Evolutionary conservation across 2,329 filamentous ascomycete genomes (phyloP).

Genomic region (Nothopassalora personata): DNA sequence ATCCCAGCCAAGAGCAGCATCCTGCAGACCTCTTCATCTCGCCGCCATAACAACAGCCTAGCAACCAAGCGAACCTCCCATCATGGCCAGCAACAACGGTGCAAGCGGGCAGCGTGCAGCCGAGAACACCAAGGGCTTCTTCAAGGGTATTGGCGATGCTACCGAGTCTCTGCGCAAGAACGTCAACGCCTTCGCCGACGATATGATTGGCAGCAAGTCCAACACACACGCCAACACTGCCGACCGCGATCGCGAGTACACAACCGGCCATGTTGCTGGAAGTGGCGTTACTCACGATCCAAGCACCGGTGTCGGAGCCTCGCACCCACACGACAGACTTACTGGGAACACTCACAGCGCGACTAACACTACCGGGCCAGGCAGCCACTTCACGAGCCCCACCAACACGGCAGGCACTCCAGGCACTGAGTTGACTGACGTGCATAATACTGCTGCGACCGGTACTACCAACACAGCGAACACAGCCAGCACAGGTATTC

Average conservation of each 20-base stretch:
- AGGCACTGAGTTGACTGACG: neutral
- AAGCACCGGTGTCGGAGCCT: neutral
- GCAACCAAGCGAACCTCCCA: constrained; percentile 6
- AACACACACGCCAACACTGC: constrained; percentile 18
- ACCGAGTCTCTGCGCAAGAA: constrained; percentile 26
- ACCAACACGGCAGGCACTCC: neutral
- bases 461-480: neutral
- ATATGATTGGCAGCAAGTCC: constrained; percentile 16
- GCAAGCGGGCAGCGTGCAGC: constrained; percentile 24
- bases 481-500: neutral
- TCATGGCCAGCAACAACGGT: constrained; percentile 9
- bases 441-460: neutral
- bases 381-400: neutral
- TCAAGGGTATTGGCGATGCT: constrained; percentile 21
- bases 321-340: neutral
- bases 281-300: constrained; percentile 2
- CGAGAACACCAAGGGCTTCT: constrained; percentile 22
- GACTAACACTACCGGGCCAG: neutral
- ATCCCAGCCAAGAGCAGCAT: neutral
- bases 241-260: constrained; percentile 15
- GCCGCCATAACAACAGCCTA: constrained; percentile 1
- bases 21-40: neutral
- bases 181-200: constrained; percentile 28
- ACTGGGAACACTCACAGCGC: neutral
- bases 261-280: constrained; percentile 1